These are phyloP conservation scores for Tolypocladium nubicola DNA, from an alignment of 2,329 filamentous ascomycete genomes.

Conservation along the genomic window DNA sequence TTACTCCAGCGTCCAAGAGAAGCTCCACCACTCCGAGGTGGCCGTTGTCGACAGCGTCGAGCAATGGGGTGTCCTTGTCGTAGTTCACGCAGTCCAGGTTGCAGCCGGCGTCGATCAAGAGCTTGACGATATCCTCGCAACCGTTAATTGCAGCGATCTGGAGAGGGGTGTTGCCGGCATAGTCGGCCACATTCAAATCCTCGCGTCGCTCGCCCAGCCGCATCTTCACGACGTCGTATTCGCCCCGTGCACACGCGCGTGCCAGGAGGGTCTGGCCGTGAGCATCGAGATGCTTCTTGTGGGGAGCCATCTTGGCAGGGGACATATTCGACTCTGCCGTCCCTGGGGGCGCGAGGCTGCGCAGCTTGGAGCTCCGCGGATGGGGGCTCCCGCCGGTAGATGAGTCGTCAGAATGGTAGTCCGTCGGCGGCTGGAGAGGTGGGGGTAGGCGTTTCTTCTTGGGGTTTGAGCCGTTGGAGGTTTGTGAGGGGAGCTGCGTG, in stretches of 20 bases:
- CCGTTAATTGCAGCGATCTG: constrained; percentile 89
- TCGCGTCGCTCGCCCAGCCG: constrained; percentile 71
- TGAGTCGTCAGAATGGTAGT: constrained; percentile 59
- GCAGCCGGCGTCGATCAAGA: constrained; percentile 76
- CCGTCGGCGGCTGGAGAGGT: constrained; percentile 45
- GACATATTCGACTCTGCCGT: constrained; percentile 52
- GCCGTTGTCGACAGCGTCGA: constrained; percentile 94
- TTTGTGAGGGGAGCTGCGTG: constrained; percentile 47
- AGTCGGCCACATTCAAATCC: constrained; percentile 81
- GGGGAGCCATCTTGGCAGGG: constrained; percentile 56
- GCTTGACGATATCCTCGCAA: constrained; percentile 74
- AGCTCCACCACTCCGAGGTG: constrained; percentile 82
- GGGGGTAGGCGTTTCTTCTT: constrained; percentile 54
- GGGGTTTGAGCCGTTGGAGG: constrained; percentile 41
- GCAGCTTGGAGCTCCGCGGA: constrained; percentile 46
- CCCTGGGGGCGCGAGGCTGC: constrained; percentile 43
- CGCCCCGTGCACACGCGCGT: constrained; percentile 79
- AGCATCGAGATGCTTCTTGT: constrained; percentile 83
- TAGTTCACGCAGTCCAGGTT: constrained; percentile 70
- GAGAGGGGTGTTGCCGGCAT: constrained; percentile 90
- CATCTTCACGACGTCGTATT: constrained; percentile 67
- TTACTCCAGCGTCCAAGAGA: constrained; percentile 75
- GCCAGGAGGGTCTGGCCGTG: constrained; percentile 86
- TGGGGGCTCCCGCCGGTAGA: constrained; percentile 50
- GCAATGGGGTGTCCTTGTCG: constrained; percentile 83